Evolutionary conservation across 2,329 filamentous ascomycete species (phyloP).

Genomic region (Nectriaceae sp.): DNA sequence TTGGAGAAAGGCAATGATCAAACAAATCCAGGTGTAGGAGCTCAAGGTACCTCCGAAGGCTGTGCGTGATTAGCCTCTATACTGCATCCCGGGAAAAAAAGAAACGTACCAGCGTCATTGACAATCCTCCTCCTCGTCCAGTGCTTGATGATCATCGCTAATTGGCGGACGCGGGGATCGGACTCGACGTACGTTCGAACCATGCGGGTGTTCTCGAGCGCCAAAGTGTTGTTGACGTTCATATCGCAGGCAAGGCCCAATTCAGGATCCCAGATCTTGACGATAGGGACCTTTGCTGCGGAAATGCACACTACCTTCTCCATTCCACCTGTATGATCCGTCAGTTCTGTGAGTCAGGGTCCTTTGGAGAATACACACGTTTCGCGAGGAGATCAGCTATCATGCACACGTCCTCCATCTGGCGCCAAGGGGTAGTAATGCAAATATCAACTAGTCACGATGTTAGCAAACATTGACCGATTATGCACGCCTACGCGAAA

Average conservation of each 20-base stretch:
- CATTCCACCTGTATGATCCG: slow-evolving; percentile 76
- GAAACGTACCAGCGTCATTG: slow-evolving; percentile 88
- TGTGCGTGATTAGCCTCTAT: slow-evolving; percentile 39
- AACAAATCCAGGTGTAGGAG: slow-evolving; percentile 98
- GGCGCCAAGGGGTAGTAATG: slow-evolving; percentile 88
- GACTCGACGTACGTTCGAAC: slow-evolving; percentile 95
- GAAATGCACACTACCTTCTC: slow-evolving; percentile 93
- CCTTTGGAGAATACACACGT: slow-evolving; percentile 61
- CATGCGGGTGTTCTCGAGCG: slow-evolving; percentile 96
- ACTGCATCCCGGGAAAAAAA: background rate
- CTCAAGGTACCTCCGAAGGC: slow-evolving; percentile 92
- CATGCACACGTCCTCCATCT: slow-evolving; percentile 85
- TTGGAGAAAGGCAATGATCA: slow-evolving; percentile 96
- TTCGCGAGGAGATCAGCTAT: slow-evolving; percentile 83
- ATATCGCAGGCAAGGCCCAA: slow-evolving; percentile 89
- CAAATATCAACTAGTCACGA: slow-evolving; percentile 81
- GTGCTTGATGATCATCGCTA: slow-evolving; percentile 97
- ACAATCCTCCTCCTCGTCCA: slow-evolving; percentile 93
- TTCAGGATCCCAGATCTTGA: slow-evolving; percentile 98
- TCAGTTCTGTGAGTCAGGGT: slow-evolving; percentile 33
- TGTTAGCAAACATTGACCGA: background rate
- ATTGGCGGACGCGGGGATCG: slow-evolving; percentile 83
- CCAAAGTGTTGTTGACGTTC: slow-evolving; percentile 97
- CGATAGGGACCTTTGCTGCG: slow-evolving; percentile 94
- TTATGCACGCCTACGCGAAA: slow-evolving; percentile 10